A percentile compares a stretch with the other conserved stretches of the same genome.
Conservation (phyloP, 352 stramenopile genomes). For the Globisporangium alternatum region DNA sequence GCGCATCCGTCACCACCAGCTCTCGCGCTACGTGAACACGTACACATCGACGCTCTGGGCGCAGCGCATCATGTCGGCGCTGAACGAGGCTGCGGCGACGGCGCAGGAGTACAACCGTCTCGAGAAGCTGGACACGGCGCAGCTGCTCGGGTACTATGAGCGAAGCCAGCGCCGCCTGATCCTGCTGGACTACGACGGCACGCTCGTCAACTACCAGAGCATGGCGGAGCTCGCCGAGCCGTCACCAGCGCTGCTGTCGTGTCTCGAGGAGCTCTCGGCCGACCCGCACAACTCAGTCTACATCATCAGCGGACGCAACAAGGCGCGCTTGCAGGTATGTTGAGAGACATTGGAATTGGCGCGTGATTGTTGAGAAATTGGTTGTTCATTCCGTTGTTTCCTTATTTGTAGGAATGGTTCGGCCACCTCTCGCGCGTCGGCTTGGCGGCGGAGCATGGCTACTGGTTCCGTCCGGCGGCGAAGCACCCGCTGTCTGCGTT, state of each 20-base stretch:
- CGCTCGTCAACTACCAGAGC: slow-evolving; percentile 76
- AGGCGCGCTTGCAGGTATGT: slow-evolving; percentile 35
- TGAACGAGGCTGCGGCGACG: slow-evolving; percentile 71
- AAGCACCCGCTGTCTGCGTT: slow-evolving; percentile 38
- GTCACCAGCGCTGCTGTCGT: slow-evolving; percentile 51
- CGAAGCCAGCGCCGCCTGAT: slow-evolving; percentile 79
- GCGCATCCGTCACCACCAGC: slow-evolving; percentile 81
- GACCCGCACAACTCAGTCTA: slow-evolving; percentile 83
- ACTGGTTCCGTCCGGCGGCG: slow-evolving; percentile 72
- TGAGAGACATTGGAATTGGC: too few species aligned
- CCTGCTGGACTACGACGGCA: slow-evolving; percentile 85
- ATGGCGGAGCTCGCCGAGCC: slow-evolving; percentile 70
- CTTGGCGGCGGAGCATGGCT: slow-evolving; percentile 76
- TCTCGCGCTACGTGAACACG: slow-evolving; percentile 86
- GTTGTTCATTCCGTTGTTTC: too few species aligned
- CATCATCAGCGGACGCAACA: slow-evolving; percentile 83
- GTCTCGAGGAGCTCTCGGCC: slow-evolving; percentile 60
- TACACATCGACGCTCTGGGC: slow-evolving; percentile 88
- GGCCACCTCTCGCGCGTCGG: slow-evolving; percentile 71
- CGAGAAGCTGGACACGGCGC: slow-evolving; percentile 82
- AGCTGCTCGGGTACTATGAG: slow-evolving; percentile 83
- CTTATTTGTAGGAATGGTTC: slow-evolving; percentile 56
- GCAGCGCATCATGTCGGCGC: slow-evolving; percentile 78
- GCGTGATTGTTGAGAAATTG: too few species aligned
- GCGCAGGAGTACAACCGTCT: slow-evolving; percentile 84